Evolutionary conservation across 1,284 basidiomycete species (phyloP).

Genomic region (Cutaneotrichosporon sp.): DNA sequence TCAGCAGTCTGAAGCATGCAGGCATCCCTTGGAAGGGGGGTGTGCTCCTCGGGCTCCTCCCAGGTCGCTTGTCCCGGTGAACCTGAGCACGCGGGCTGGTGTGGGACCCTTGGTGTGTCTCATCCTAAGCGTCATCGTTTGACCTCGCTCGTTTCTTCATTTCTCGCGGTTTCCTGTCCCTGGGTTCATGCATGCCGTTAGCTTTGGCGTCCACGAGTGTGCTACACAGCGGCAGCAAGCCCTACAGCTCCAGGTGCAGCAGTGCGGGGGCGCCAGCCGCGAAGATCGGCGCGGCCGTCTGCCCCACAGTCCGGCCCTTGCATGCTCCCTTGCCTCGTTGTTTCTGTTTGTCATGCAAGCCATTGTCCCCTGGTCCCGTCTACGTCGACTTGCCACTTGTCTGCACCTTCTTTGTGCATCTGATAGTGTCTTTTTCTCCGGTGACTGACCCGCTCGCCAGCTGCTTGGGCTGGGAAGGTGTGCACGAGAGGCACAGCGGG

Average conservation of each 20-base stretch:
- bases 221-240: slow-evolving; percentile 2
- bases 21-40: too few species aligned
- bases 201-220: slow-evolving; percentile 3
- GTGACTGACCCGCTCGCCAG: neutral
- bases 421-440: neutral
- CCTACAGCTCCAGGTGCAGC: neutral
- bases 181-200: slow-evolving; percentile 10
- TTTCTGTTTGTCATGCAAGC: slow-evolving; percentile 4
- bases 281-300: neutral
- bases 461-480: neutral
- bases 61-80: neutral
- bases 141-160: slow-evolving; percentile 9
- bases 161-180: slow-evolving; percentile 10
- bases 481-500: neutral
- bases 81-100: slow-evolving; percentile 10
- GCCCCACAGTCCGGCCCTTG: neutral
- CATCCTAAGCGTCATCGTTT: slow-evolving; percentile 12
- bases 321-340: neutral
- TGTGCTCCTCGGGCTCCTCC: neutral
- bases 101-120: slow-evolving; percentile 6
- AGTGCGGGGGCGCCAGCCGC: neutral
- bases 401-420: slow-evolving; percentile 2
- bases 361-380: slow-evolving; percentile 7
- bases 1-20: neutral
- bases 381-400: neutral